Evolutionary conservation across 108 stramenopile genomes (phyloP).

Genomic region (Mediolabrus comicus): DNA sequence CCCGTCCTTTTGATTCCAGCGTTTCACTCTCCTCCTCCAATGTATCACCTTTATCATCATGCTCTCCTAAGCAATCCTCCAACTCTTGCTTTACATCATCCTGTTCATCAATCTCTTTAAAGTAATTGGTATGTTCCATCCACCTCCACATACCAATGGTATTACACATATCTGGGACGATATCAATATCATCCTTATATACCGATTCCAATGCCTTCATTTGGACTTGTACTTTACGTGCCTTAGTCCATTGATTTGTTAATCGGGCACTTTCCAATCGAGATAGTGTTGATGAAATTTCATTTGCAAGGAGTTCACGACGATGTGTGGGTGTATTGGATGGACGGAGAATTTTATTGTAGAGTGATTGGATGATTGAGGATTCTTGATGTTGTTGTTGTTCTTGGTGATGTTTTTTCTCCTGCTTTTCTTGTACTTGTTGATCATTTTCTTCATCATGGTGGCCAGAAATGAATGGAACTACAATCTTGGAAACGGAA

Average conservation of each 20-base stretch:
- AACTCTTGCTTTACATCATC: slow-evolving; percentile 16
- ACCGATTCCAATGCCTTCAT: slow-evolving; percentile 10
- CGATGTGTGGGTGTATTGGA: slow-evolving; percentile 21
- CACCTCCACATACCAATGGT: slow-evolving; percentile 33
- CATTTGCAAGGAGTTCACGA: slow-evolving; percentile 23
- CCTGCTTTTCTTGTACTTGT: too few relatives aligned
- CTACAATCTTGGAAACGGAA: not conserved
- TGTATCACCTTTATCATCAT: not conserved
- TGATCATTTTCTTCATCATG: too few relatives aligned
- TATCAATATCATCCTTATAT: slow-evolving; percentile 20
- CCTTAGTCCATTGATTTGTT: not conserved
- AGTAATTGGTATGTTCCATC: slow-evolving; percentile 22
- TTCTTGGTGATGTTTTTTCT: not conserved
- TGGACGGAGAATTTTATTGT: slow-evolving; percentile 26
- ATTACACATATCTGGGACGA: slow-evolving; percentile 23
- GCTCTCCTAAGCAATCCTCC: slow-evolving; percentile 4
- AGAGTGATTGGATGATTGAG: slow-evolving; percentile 5
- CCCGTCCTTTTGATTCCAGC: not conserved
- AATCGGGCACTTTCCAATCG: slow-evolving; percentile 14
- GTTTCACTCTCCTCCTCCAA: not conserved
- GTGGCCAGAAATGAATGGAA: not conserved
- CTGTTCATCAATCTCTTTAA: slow-evolving; percentile 6
- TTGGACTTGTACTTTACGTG: slow-evolving; percentile 15
- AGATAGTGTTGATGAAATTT: slow-evolving; percentile 26
- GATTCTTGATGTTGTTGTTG: not conserved